Conservation (phyloP, 345 rosid species). For the Eucalyptus cloeziana region DNA sequence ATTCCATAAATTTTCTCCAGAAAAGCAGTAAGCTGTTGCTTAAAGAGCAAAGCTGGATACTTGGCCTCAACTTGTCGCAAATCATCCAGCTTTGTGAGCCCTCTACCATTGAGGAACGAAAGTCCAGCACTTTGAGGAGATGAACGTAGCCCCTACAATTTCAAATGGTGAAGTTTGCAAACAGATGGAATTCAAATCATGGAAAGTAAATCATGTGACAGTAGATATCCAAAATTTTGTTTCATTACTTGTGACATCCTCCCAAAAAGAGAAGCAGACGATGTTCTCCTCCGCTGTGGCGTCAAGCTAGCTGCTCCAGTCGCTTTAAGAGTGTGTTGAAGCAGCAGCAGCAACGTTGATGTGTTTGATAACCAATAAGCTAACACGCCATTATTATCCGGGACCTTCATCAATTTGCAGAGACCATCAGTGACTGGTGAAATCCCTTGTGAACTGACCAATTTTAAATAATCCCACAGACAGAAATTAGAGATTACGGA, state of each 20-base stretch:
- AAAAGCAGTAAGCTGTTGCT: slow-evolving; percentile 98
- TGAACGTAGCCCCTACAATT: slow-evolving; percentile 62
- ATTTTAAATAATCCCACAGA: not conserved
- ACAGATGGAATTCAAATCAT: not conserved
- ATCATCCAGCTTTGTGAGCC: slow-evolving; percentile 68
- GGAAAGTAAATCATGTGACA: not conserved
- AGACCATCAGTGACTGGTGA: not conserved
- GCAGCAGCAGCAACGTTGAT: slow-evolving; percentile 70
- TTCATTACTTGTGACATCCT: slow-evolving; percentile 85
- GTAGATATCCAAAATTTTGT: not conserved
- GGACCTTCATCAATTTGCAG: slow-evolving; percentile 38
- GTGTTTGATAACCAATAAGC: slow-evolving; percentile 97
- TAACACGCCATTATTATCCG: slow-evolving; percentile 65
- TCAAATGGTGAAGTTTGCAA: not conserved
- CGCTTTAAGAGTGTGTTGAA: slow-evolving; percentile 95
- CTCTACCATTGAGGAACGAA: slow-evolving; percentile 66
- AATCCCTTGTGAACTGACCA: not conserved
- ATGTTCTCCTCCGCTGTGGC: slow-evolving; percentile 88
- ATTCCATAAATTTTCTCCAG: slow-evolving; percentile 99
- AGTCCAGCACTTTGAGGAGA: slow-evolving; percentile 94
- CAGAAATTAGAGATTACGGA: slow-evolving; percentile 3
- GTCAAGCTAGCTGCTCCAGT: slow-evolving; percentile 97
- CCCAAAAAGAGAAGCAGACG: slow-evolving; percentile 89
- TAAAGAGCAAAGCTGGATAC: slow-evolving; percentile 92
- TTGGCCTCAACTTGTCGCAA: slow-evolving; percentile 94